These are phyloP conservation scores for Dalbergia cultrata DNA, from an alignment of 306 rosid species.

Conservation along the genomic window DNA sequence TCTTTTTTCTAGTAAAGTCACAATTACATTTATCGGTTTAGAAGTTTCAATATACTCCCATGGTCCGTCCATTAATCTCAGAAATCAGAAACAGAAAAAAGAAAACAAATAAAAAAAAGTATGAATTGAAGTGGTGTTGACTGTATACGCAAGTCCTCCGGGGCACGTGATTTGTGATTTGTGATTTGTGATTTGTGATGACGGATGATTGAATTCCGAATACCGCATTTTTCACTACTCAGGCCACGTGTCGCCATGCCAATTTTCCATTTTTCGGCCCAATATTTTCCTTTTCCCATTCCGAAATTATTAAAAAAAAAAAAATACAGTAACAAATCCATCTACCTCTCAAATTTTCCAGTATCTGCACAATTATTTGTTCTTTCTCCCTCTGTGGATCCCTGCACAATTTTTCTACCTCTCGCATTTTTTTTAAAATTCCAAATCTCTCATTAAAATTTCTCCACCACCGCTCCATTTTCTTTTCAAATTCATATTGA, in stretches of 20 bases:
- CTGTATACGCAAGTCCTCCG: constrained; percentile 17
- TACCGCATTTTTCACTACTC: constrained; percentile 2
- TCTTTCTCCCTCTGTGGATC: constrained; percentile 59
- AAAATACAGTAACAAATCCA: background rate
- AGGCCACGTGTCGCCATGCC: constrained; percentile 39
- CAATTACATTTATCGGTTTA: no score
- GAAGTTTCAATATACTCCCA: background rate
- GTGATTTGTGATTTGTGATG: background rate
- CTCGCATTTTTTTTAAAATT: constrained; percentile 13
- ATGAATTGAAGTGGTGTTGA: constrained; percentile 39
- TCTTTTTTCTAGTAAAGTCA: no score
- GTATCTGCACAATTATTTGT: constrained; percentile 27
- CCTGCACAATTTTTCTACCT: constrained; percentile 22
- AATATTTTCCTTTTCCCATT: constrained; percentile 31
- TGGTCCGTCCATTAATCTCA: background rate
- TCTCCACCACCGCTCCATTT: constrained; percentile 43
- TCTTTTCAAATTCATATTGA: background rate
- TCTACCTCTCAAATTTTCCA: background rate
- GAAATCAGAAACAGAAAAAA: background rate
- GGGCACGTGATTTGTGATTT: background rate
- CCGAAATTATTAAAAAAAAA: background rate
- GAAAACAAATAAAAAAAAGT: background rate
- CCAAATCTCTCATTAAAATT: constrained; percentile 40
- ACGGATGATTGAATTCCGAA: constrained; percentile 16
- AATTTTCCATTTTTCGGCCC: background rate